Conservation (phyloP, 2,329 filamentous ascomycete genomes). For the Zymoseptoria ardabiliae region DNA sequence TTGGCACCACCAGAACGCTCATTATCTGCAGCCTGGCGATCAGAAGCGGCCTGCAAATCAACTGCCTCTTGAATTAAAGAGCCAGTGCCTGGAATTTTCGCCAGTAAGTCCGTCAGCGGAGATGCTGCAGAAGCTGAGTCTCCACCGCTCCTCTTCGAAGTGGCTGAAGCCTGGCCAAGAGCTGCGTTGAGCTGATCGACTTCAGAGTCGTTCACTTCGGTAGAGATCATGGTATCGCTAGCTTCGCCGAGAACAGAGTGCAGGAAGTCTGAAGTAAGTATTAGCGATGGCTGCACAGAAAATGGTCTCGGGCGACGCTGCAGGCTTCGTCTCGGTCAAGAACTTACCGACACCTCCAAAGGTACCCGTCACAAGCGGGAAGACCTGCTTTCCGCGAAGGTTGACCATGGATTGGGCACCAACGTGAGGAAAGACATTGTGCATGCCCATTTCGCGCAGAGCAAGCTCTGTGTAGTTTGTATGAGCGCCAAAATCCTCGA, state of each 20-base stretch:
- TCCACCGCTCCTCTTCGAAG: conserved; percentile 25
- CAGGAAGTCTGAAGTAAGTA: conserved; percentile 34
- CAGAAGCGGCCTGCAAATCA: conserved; percentile 39
- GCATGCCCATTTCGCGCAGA: conserved; percentile 44
- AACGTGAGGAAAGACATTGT: conserved; percentile 47
- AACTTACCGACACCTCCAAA: conserved; percentile 40
- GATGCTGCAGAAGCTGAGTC: conserved; percentile 28
- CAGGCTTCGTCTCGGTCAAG: conserved; percentile 36
- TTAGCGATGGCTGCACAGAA: background rate
- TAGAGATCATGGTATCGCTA: conserved; percentile 43
- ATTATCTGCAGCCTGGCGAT: conserved; percentile 39
- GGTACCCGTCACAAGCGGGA: conserved; percentile 48
- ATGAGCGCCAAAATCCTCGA: conserved; percentile 51
- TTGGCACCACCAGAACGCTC: conserved; percentile 11
- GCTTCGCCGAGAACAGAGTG: conserved; percentile 45
- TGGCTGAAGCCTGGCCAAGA: conserved; percentile 35
- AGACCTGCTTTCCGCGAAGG: conserved; percentile 42
- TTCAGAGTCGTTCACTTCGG: conserved; percentile 42
- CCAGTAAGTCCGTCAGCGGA: conserved; percentile 61
- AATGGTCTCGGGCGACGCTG: background rate
- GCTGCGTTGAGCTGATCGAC: conserved; percentile 41
- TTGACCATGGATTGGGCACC: conserved; percentile 40
- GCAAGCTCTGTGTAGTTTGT: conserved; percentile 50
- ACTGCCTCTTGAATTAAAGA: conserved; percentile 41
- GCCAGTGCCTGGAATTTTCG: conserved; percentile 60